phyloP scores from a whole-genome alignment of 2,329 filamentous ascomycete species.

The Xylaria sp. region DNA sequence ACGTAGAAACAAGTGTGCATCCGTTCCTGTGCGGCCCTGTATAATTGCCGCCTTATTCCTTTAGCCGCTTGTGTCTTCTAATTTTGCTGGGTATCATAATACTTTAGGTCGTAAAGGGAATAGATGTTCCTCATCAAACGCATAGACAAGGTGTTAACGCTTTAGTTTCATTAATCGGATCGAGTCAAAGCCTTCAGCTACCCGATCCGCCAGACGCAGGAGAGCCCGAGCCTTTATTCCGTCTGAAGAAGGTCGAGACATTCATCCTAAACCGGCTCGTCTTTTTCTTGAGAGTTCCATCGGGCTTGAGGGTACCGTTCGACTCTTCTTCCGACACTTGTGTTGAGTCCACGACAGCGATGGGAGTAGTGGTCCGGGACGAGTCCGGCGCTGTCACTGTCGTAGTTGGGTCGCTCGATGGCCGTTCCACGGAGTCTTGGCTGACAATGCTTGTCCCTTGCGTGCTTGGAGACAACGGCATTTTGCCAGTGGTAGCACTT shows the following conservation, averaged over 20 bases:
- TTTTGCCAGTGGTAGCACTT: constrained; percentile 71
- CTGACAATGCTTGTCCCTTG: constrained; percentile 74
- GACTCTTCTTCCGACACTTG: constrained; percentile 52
- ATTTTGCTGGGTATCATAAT: constrained; percentile 41
- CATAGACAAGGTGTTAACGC: constrained; percentile 19
- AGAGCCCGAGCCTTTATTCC: constrained; percentile 60
- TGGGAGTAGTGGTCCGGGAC: constrained; percentile 47
- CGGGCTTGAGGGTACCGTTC: constrained; percentile 59
- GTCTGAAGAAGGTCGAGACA: constrained; percentile 66
- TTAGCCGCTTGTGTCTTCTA: constrained; percentile 31
- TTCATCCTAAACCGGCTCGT: constrained; percentile 73
- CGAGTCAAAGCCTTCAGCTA: constrained; percentile 28
- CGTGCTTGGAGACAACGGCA: constrained; percentile 73
- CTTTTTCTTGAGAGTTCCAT: constrained; percentile 69
- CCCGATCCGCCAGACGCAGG: constrained; percentile 46
- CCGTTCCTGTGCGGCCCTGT: constrained; percentile 34
- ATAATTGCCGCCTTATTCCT: constrained; percentile 32
- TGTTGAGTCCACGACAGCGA: constrained; percentile 45
- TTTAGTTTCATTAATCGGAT: constrained; percentile 24
- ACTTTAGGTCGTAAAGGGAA: constrained; percentile 38
- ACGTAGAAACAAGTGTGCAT: constrained; percentile 38
- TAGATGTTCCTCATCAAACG: constrained; percentile 27
- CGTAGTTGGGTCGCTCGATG: constrained; percentile 56
- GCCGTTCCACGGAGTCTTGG: constrained; percentile 66
- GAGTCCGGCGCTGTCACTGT: constrained; percentile 55